These are phyloP conservation scores for Tremella yokohamensis DNA, from an alignment of 768 basidiomycete species.

Conservation along the genomic window DNA sequence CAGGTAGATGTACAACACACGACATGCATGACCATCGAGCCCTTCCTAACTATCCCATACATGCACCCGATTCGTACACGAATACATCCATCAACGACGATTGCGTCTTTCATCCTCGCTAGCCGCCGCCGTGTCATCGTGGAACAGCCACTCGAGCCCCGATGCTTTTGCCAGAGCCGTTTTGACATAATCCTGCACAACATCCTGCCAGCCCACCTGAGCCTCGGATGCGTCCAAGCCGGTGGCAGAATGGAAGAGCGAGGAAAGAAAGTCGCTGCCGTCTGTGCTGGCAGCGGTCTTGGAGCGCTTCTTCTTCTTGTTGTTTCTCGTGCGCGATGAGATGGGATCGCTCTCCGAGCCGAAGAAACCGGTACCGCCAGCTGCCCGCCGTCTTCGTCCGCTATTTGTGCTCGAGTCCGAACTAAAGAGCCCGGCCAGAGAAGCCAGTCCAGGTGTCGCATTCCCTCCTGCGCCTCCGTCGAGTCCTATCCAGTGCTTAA, in stretches of 20 bases:
- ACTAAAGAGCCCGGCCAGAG: slow-evolving; percentile 26
- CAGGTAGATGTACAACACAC: too few relatives aligned
- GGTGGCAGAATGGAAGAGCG: slow-evolving; percentile 19
- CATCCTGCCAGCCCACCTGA: not conserved
- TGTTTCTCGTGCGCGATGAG: slow-evolving; percentile 18
- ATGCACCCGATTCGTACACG: too few relatives aligned
- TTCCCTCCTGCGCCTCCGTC: not conserved
- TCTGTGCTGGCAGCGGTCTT: not conserved
- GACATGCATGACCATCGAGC: not conserved
- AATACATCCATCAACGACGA: too few relatives aligned
- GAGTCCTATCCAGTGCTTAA: slow-evolving; percentile 32
- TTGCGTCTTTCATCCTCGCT: too few relatives aligned
- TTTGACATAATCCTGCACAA: slow-evolving; percentile 15
- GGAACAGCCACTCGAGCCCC: slow-evolving; percentile 16
- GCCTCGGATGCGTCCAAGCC: not conserved
- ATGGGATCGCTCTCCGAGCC: slow-evolving; percentile 13
- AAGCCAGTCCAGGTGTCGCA: slow-evolving; percentile 22
- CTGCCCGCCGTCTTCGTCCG: not conserved
- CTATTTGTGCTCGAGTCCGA: not conserved
- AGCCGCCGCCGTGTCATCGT: not conserved
- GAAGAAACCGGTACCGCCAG: not conserved
- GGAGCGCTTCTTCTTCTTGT: slow-evolving; percentile 8
- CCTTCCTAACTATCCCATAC: not conserved
- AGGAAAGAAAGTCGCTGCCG: slow-evolving; percentile 24
- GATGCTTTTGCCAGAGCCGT: slow-evolving; percentile 12